Base-by-base conservation (phyloP, 176 grass and related monocot genomes). In the Lolium perenne region DNA sequence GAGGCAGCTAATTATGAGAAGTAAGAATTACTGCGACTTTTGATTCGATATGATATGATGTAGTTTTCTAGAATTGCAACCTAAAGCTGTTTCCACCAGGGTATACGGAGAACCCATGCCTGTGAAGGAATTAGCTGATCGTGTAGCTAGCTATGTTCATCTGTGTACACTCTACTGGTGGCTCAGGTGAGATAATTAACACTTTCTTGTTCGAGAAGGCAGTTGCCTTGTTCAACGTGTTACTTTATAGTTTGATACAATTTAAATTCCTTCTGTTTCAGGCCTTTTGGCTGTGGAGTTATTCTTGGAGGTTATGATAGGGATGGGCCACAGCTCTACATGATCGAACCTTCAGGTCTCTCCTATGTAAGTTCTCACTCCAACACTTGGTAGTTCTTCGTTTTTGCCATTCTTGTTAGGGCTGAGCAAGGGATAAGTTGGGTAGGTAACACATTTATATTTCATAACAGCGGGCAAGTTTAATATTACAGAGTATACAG, bases 241-340 rank as follows among this genome's bases (percentile, higher is more conserved):
- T 81, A 40, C 15, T 65, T 63, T 5, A 58, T 29, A 53, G 64
- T 48, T 82, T 80, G 41, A 82, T 87, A 13, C 20, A 71, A 75
- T 60, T 62, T 77, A 38, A 38, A 85, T 41, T 91, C 61, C 64
- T 69, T 6, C 2, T 78, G 41, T 43, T 14, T 20, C 48, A 95
- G 94, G 78, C 94, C 94, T 86, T 95, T 95, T 85, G 94, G 94
- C 55, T 95, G 91, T 84, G 94, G 91, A 85, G 84, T 95, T 84
- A 90, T 95, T 89, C 88, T 95, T 73, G 94, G 94, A 89, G 94
- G 94, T 61, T 95, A 95, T 89, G 94, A 95, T 76, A 95, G 89
- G 82, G 94, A 95, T 87, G 94, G 94, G 38, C 94, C 94, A 26
- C 94, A 95, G 56, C 87, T 95, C 61, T 95, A 95, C 88, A 91